Evolutionary conservation across 352 stramenopile genomes (phyloP).

Genomic region (Phytophthora constricta): DNA sequence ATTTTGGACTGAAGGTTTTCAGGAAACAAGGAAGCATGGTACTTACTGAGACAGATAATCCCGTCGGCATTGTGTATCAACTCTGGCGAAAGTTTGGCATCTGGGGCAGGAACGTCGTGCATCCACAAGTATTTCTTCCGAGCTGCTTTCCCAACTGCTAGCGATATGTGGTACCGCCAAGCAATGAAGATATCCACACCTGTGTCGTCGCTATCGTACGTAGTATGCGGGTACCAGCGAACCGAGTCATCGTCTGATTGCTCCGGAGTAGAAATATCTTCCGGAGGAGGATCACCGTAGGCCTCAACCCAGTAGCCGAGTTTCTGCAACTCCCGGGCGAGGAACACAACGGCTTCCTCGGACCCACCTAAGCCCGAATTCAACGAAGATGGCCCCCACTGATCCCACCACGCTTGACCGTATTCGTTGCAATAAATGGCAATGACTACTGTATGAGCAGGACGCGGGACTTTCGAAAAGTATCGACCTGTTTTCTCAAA

Average conservation of each 20-base stretch:
- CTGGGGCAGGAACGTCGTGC: slow-evolving; percentile 70
- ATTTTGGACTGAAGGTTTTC: slow-evolving; percentile 49
- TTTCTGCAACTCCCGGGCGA: slow-evolving; percentile 74
- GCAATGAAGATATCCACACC: slow-evolving; percentile 90
- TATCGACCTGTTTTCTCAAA: slow-evolving; percentile 34
- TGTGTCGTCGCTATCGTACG: slow-evolving; percentile 67
- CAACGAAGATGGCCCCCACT: slow-evolving; percentile 87
- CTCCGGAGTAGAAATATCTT: slow-evolving; percentile 47
- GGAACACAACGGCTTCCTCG: slow-evolving; percentile 92
- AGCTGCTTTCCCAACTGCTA: slow-evolving; percentile 53
- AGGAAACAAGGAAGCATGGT: slow-evolving; percentile 72
- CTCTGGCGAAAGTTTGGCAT: slow-evolving; percentile 44
- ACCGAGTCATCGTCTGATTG: slow-evolving; percentile 43
- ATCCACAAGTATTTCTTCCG: slow-evolving; percentile 77
- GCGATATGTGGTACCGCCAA: slow-evolving; percentile 90
- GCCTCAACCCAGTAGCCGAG: slow-evolving; percentile 91
- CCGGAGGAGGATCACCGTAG: slow-evolving; percentile 69
- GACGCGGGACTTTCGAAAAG: slow-evolving; percentile 42
- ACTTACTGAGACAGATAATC: slow-evolving; percentile 86
- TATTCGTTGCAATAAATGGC: slow-evolving; percentile 94
- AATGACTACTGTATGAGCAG: slow-evolving; percentile 46
- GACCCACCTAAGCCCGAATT: slow-evolving; percentile 82
- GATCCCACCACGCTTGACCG: slow-evolving; percentile 87
- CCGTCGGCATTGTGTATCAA: slow-evolving; percentile 54
- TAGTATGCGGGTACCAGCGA: slow-evolving; percentile 74